phyloP scores from a whole-genome alignment of 495 filamentous ascomycete species.

The Acidiella bohemica region DNA sequence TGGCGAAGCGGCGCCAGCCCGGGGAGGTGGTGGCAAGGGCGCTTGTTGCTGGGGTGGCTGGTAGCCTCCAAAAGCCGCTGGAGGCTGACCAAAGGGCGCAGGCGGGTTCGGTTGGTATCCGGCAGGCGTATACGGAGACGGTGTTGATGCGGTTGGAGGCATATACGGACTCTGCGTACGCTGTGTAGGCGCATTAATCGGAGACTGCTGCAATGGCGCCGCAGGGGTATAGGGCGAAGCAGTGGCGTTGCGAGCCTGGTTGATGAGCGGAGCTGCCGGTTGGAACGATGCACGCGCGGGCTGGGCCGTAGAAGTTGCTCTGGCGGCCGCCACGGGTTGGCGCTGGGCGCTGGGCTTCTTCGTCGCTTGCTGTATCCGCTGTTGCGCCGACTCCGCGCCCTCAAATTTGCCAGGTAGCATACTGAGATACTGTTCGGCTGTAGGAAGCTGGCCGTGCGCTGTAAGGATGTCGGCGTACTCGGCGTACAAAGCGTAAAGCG shows the following conservation, averaged over 20 bases:
- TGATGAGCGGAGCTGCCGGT: conserved; percentile 11
- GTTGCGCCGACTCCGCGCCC: conserved; percentile 74
- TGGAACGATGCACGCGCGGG: conserved; percentile 1
- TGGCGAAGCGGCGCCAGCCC: conserved; percentile 45
- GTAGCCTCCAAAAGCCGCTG: conserved; percentile 11
- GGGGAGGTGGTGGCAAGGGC: conserved; percentile 42
- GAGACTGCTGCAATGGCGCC: no score
- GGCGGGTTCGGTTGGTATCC: conserved; percentile 27
- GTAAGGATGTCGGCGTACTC: conserved; percentile 96
- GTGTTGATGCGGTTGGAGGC: no score
- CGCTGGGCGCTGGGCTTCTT: conserved; percentile 41
- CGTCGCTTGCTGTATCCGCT: conserved; percentile 75
- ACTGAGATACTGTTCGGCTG: conserved; percentile 83
- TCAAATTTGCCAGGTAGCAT: conserved; percentile 76
- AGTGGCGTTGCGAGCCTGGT: conserved; percentile 13
- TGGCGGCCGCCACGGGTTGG: conserved; percentile 18
- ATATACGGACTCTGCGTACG: conserved; percentile 6
- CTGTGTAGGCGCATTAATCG: conserved; percentile 3
- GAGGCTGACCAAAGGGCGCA: conserved; percentile 10
- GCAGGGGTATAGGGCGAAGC: conserved; percentile 23
- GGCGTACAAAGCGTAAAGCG: conserved; percentile 85
- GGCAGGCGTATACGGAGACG: conserved; percentile 40
- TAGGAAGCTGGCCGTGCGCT: conserved; percentile 69
- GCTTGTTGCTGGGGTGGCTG: conserved; percentile 22
- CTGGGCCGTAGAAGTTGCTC: conserved; percentile 12